These are phyloP conservation scores for Wickerhamomyces subpelliculosus DNA, from an alignment of 805 yeast genomes.

Conservation along the genomic window DNA sequence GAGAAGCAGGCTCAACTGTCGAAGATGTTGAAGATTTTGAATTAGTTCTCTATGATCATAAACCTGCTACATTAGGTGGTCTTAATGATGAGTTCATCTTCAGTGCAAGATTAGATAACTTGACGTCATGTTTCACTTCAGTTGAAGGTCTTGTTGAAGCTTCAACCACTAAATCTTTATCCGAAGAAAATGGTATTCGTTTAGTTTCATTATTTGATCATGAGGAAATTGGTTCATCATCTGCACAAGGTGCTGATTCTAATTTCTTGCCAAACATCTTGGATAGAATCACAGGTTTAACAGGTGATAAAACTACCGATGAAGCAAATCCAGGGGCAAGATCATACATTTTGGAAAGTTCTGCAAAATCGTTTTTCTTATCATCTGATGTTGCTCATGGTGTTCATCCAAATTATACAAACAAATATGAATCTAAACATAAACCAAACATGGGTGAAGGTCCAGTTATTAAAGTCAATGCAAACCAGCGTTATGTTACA, in stretches of 20 bases:
- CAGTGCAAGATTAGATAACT: conserved; percentile 87
- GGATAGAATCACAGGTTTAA: conserved; percentile 52
- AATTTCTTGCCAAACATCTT: conserved; percentile 78
- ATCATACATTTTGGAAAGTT: conserved; percentile 43
- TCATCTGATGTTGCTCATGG: conserved; percentile 98
- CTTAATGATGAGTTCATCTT: conserved; percentile 84
- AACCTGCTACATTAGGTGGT: conserved; percentile 81
- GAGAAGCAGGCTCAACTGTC: conserved; percentile 47
- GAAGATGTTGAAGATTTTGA: conserved; percentile 82
- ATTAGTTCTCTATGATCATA: conserved; percentile 77
- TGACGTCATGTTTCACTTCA: conserved; percentile 81
- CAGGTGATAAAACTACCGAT: conserved; percentile 29
- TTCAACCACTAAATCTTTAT: conserved; percentile 30
- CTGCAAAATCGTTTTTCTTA: conserved; percentile 75
- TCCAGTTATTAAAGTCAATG: conserved; percentile 89
- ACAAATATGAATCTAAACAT: conserved; percentile 70
- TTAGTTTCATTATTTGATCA: conserved; percentile 86
- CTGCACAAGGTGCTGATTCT: conserved; percentile 96
- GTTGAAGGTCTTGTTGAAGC: conserved; percentile 61
- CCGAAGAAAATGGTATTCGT: conserved; percentile 51
- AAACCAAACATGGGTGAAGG: conserved; percentile 81
- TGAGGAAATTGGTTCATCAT: conserved; percentile 89
- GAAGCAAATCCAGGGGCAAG: conserved; percentile 21
- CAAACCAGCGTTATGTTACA: conserved; percentile 93
- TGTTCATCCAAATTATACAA: conserved; percentile 85